phyloP scores from a whole-genome alignment of 192 early-diverging fungal genomes.

The Podochytrium sp. region DNA sequence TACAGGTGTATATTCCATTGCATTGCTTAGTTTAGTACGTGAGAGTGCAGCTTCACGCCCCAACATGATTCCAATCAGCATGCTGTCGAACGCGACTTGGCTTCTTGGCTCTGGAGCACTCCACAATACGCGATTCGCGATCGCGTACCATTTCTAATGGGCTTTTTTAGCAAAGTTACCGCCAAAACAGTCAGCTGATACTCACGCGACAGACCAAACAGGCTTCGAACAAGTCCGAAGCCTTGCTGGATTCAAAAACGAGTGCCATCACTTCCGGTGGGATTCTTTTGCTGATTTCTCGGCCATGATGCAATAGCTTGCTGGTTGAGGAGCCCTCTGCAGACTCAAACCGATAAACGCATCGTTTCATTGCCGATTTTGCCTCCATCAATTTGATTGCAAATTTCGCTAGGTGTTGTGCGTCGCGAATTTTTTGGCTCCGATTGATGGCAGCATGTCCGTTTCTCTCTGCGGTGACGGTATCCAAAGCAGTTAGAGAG shows the following conservation, averaged over 20 bases:
- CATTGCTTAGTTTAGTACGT: no score
- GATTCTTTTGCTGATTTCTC: not conserved
- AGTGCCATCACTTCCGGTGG: not conserved
- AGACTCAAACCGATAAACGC: not conserved
- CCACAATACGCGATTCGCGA: not conserved
- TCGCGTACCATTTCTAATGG: not conserved
- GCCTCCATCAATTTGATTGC: not conserved
- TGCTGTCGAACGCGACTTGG: not conserved
- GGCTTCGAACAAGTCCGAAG: not conserved
- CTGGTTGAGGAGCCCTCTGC: not conserved
- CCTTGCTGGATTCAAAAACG: not conserved
- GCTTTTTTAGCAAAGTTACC: not conserved
- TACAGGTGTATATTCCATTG: not conserved
- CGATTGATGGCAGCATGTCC: not conserved
- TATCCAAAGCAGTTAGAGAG: not conserved
- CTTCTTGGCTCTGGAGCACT: not conserved
- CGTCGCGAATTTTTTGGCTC: not conserved
- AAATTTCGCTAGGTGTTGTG: not conserved
- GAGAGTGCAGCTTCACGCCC: not conserved
- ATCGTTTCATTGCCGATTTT: not conserved
- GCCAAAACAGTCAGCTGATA: not conserved
- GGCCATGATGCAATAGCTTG: not conserved
- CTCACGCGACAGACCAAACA: not conserved
- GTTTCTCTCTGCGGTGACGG: not conserved
- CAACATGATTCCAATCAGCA: conserved; percentile 2